Percentiles rank a stretch among this genome's conserved stretches.
These are phyloP conservation scores for Melastoma candidum DNA, from an alignment of 441 rosid genomes.

Conservation along the genomic window DNA sequence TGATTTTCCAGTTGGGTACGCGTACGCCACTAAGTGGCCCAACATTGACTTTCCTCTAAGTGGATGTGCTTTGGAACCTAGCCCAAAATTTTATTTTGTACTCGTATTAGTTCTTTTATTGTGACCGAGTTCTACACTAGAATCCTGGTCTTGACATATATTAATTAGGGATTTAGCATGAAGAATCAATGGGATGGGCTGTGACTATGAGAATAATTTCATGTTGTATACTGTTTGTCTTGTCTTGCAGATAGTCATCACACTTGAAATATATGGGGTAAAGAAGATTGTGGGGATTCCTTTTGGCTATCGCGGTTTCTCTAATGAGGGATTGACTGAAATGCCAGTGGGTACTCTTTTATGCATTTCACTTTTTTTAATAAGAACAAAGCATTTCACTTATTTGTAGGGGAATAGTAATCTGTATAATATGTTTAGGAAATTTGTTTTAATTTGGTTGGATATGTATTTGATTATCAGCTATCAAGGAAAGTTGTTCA, in stretches of 20 bases:
- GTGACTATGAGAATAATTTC: not conserved
- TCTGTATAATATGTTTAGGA: not conserved
- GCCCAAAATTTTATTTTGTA: no score
- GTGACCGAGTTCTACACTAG: no score
- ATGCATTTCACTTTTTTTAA: conserved; percentile 2
- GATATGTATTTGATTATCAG: conserved; percentile 30
- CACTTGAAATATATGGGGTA: conserved; percentile 97
- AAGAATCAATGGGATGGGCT: conserved; percentile 3
- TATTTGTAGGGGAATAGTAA: conserved; percentile 4
- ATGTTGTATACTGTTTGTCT: conserved; percentile 9
- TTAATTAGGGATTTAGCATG: no score
- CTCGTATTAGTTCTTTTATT: no score
- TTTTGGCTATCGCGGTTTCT: conserved; percentile 87
- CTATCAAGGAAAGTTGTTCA: conserved; percentile 90
- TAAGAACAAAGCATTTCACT: not conserved
- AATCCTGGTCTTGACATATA: no score
- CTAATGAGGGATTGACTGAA: conserved; percentile 58
- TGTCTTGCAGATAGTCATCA: conserved; percentile 72
- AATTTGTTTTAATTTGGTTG: conserved; percentile 2
- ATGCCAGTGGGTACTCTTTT: conserved; percentile 46
- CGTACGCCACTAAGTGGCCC: no score
- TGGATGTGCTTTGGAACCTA: no score
- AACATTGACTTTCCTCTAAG: no score
- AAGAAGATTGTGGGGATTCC: conserved; percentile 91
- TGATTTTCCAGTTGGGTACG: no score